Base-by-base conservation (phyloP, 2,329 filamentous ascomycete genomes). In the Rhinocladiella similis region DNA sequence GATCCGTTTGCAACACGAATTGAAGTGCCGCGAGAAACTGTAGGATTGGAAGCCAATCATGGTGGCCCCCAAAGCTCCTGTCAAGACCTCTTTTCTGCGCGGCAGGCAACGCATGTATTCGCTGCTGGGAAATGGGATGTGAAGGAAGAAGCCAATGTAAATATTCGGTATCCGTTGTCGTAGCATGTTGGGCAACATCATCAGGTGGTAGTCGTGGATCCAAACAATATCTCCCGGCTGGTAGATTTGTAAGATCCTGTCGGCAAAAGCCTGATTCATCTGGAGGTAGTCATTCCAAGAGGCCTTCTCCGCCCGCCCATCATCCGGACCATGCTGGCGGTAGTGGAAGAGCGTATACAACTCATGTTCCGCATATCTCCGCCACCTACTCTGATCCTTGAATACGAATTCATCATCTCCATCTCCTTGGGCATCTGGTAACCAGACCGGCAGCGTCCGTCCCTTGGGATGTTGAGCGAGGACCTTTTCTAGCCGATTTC, bases 11-110 rank as follows among this genome's bases (percentile, higher is more conserved):
- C 92, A 97, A 75, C 92, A 97, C 63, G 91, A 96, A 36, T 91
- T 85, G 71, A 97, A 97, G 72, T 97, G 93, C 20, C 92, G 86
- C 13, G 92, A 93, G 73, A 96, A 97, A 72, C 91, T 94, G 76
- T 91, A 94, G 6, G 91, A 94, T 73, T 97, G 93, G 76, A 97
- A 97, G 1, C 91, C 92, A 61, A 97, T 85, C 77, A 97, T 86
- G 72, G 97, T 97, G 54, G 93, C 85, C 16, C 93, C 92, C 41
- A 97, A 80, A 46, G 96, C 86, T 47, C 94, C 94, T 65, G 94
- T 91, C 13, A 97, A 79, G 10, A 97, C 82, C 70, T 97, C 91
- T 73, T 96, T 96, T 64, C 93, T 85, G 62, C 90, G 85, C 36
- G 90, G 89, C 54, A 97, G 79, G 71, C 92, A 96, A 47, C 92